These are phyloP conservation scores for Abrus pulchellus DNA, from an alignment of 306 rosid genomes.

Conservation along the genomic window DNA sequence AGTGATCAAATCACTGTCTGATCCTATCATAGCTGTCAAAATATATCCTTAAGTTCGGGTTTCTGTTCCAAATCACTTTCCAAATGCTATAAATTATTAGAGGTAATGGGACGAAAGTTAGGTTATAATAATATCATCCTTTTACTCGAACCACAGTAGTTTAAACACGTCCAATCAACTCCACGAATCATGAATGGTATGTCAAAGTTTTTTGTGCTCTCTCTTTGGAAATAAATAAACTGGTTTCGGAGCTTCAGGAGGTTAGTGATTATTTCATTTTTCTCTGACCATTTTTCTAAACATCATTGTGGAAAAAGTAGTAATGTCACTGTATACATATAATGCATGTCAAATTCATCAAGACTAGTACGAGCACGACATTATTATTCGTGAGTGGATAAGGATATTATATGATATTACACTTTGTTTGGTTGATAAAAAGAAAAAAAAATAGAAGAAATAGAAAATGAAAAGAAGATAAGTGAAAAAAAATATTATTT, in stretches of 20 bases:
- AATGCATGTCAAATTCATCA: neutral
- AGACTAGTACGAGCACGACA: neutral
- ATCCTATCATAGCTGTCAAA: conserved; percentile 49
- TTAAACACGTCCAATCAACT: conserved; percentile 44
- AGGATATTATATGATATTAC: neutral
- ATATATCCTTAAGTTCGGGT: conserved; percentile 52
- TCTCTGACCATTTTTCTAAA: neutral
- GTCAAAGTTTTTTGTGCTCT: conserved; percentile 32
- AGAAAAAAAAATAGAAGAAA: neutral
- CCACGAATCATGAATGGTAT: conserved; percentile 20
- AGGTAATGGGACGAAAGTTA: conserved; percentile 45
- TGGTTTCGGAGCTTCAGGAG: conserved; percentile 5
- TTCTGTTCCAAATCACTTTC: conserved; percentile 52
- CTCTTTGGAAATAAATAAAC: conserved; percentile 44
- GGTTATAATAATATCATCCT: conserved; percentile 23
- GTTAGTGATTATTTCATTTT: neutral
- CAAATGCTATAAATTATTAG: conserved; percentile 56
- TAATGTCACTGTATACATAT: neutral
- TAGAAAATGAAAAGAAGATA: neutral
- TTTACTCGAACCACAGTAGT: conserved; percentile 21
- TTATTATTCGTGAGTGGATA: neutral
- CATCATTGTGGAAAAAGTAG: neutral
- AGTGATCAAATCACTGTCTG: conserved; percentile 47
- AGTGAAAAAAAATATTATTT: neutral
- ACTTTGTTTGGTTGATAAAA: neutral